Evolutionary conservation across 371 early-diverging fungal genomes (phyloP).

Genomic region (Apophysomyces trapeziformis): DNA sequence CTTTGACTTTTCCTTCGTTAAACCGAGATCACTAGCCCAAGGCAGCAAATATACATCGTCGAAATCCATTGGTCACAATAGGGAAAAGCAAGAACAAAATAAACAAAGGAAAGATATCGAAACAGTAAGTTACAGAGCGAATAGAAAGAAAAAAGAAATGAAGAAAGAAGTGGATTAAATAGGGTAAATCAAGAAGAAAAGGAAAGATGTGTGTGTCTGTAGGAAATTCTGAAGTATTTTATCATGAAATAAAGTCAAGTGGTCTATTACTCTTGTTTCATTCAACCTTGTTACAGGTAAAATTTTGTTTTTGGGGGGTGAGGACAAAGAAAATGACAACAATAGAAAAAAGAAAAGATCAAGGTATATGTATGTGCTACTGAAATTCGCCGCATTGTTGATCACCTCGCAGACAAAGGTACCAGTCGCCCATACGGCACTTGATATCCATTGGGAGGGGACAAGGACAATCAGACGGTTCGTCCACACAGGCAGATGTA

Average conservation of each 20-base stretch:
- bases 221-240: neutral
- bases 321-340: neutral
- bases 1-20: neutral
- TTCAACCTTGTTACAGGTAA: slow-evolving; percentile 10
- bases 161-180: neutral
- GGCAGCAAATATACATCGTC: neutral
- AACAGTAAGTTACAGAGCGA: neutral
- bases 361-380: neutral
- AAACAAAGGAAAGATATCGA: neutral
- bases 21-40: neutral
- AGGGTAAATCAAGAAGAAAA: neutral
- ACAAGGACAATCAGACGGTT: slow-evolving; percentile 15
- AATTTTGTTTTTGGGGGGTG: slow-evolving; percentile 1
- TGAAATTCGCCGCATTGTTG: slow-evolving; percentile 12
- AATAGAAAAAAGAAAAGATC: neutral
- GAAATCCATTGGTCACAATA: neutral
- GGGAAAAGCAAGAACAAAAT: neutral
- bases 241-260: slow-evolving; percentile 1
- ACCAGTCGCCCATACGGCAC: slow-evolving; percentile 16
- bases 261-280: slow-evolving; percentile 9
- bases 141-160: neutral
- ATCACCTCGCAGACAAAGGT: slow-evolving; percentile 16
- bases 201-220: neutral
- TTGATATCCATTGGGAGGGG: slow-evolving; percentile 12
- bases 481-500: slow-evolving; percentile 1